Base-by-base conservation (phyloP, 176 grass and related monocot species). In the Alloteropsis semialata region DNA sequence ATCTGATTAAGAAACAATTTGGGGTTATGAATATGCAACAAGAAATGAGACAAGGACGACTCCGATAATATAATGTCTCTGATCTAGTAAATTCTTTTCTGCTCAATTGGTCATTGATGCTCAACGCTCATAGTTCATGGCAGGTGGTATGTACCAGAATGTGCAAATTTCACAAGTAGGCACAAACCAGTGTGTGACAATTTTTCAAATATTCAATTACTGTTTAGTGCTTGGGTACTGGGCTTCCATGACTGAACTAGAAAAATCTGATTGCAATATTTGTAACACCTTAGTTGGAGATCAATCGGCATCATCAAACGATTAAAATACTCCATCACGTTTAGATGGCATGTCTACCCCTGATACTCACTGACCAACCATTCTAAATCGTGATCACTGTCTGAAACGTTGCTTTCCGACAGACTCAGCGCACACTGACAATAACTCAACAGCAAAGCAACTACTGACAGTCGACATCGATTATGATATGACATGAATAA, bases 281-380 rank as follows among this genome's bases (percentile, higher is more conserved):
- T 39, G 16, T 65, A 10, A 16, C 37, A 22, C 36, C 55, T 41
- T 72, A 86, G 78, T 78, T 86, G 88, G 83, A 82, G 78, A 82
- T n/a, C 83, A 82, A 83, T 86, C 84, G 2, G 63, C 46, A 74
- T 86, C 78, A 73, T 86, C 78, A 73, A 17, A 69, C 54, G 5
- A 4, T 65, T 87, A 81, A 59, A 72, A 28, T 56, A 79, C 6
- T 21, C 27, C 24, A 11, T 21, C 37, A 45, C 41, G 13, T n/a
- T 56, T 34, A 30, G 49, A 41, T 67, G 65, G 48, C 60, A 44
- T 66, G 45, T 28, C 59, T 49, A 9, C 7, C 13, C 13, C 32
- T 24, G 60, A 19, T 68, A 54, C 25, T 53, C 32, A 81, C 48
- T 28, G 48, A 69, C 22, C 16, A 69, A 68, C 63, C 46, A 55